Evolutionary conservation across 169 alveolate species (phyloP).

Genomic region (Plasmodium chabaudi): DNA sequence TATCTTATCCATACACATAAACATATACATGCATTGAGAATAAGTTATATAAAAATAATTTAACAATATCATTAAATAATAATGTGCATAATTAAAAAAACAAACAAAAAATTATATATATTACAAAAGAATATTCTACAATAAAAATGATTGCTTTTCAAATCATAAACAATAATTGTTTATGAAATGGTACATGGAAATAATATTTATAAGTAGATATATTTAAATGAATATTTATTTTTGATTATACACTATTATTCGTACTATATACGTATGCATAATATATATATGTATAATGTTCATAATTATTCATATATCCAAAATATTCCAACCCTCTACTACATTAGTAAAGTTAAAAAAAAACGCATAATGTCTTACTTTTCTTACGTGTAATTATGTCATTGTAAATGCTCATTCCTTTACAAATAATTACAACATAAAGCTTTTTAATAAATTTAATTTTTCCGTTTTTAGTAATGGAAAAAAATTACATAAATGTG

Average conservation of each 20-base stretch:
- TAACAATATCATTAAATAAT: constrained; percentile 3
- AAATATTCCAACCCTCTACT: not conserved
- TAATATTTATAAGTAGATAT: not conserved
- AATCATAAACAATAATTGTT: not conserved
- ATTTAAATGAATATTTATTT: not conserved
- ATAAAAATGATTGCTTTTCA: not conserved
- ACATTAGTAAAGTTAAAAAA: constrained; percentile 5
- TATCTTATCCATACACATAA: not conserved
- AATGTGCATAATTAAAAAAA: not conserved
- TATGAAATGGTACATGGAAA: not conserved
- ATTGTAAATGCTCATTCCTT: constrained; percentile 5
- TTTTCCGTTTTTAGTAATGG: constrained; percentile 10
- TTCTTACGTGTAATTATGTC: constrained; percentile 8
- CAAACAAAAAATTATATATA: constrained; percentile 2
- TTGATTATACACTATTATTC: constrained; percentile 4
- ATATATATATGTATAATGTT: not conserved
- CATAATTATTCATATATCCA: not conserved
- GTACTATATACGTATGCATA: not conserved
- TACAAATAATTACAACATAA: constrained; percentile 8
- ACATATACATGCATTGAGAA: not conserved
- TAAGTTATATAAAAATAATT: not conserved
- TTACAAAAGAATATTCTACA: constrained; percentile 5
- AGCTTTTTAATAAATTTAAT: constrained; percentile 13
- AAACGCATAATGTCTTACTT: not conserved
- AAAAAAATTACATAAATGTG: not conserved